phyloP scores from a whole-genome alignment of 2,329 filamentous ascomycete species.

The Cercospora canescens region DNA sequence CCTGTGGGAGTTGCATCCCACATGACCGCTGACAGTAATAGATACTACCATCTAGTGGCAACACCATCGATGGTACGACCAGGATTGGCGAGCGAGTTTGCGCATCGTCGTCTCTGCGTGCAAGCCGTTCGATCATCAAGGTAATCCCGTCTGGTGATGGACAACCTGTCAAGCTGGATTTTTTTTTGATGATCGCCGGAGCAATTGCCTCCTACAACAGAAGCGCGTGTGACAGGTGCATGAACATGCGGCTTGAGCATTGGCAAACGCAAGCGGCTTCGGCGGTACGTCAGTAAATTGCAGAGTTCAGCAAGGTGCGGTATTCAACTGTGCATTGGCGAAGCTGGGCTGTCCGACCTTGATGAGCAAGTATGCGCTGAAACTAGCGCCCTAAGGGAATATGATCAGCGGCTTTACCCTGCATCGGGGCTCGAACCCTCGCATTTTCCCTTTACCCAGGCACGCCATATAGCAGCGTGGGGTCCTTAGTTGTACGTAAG shows the following conservation, averaged over 20 bases:
- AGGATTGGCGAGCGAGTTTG: neutral
- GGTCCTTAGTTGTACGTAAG: neutral
- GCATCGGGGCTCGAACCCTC: neutral
- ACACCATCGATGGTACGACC: neutral
- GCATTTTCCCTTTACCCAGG: neutral
- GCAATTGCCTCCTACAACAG: neutral
- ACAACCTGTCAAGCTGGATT: neutral
- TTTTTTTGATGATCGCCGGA: neutral
- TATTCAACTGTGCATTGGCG: neutral
- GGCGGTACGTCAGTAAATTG: too few relatives aligned
- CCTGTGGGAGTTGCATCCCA: neutral
- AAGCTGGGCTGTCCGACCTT: slow-evolving; percentile 10
- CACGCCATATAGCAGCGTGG: neutral
- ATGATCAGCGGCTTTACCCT: neutral
- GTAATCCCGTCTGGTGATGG: neutral
- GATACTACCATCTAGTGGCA: slow-evolving; percentile 4
- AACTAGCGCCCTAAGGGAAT: neutral
- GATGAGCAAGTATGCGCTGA: slow-evolving; percentile 19
- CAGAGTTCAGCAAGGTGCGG: neutral
- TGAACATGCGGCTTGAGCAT: neutral
- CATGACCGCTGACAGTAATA: slow-evolving; percentile 5
- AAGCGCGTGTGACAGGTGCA: neutral
- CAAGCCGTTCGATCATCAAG: slow-evolving; percentile 8
- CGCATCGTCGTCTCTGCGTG: neutral
- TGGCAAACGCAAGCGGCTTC: slow-evolving; percentile 9